phyloP scores from a whole-genome alignment of 2,329 filamentous ascomycete genomes.

The Diplodia scrobiculata region DNA sequence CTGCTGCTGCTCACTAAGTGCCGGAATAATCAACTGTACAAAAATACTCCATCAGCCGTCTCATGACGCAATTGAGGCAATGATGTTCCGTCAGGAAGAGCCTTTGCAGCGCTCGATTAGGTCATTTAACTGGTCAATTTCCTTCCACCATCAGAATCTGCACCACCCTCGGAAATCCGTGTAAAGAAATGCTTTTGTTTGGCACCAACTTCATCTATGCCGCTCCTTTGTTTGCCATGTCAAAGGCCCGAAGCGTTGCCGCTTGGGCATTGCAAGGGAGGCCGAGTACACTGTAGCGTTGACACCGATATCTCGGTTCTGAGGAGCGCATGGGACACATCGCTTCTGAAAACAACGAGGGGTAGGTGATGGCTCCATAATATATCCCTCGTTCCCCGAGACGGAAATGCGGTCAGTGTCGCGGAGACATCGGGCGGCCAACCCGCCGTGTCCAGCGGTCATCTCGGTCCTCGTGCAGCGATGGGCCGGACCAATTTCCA shows the following conservation, averaged over 20 bases:
- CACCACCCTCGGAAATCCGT: not conserved
- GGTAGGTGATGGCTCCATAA: not conserved
- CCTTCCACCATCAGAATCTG: conserved; percentile 13
- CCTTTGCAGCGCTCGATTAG: conserved; percentile 19
- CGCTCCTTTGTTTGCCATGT: too few relatives aligned
- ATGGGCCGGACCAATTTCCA: conserved; percentile 16
- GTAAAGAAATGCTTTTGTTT: not conserved
- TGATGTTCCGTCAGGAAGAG: conserved; percentile 12
- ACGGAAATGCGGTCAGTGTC: not conserved
- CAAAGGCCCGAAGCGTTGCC: not conserved
- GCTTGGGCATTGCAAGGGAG: not conserved
- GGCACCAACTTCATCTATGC: not conserved
- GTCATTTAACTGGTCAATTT: conserved; percentile 25
- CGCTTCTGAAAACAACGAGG: conserved; percentile 19
- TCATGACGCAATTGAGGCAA: conserved; percentile 25
- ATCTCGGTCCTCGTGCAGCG: not conserved
- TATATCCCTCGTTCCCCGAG: conserved; percentile 1
- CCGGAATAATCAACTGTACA: conserved; percentile 21
- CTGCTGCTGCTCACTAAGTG: conserved; percentile 43
- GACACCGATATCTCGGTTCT: conserved; percentile 12
- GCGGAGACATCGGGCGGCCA: not conserved
- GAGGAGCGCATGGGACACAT: conserved; percentile 7
- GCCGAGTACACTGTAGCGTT: not conserved
- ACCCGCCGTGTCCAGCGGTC: not conserved
- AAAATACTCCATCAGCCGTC: conserved; percentile 17